Evolutionary conservation across 495 filamentous ascomycete species (phyloP), one percentile per base, ranked within the genome.

Genomic region (Xylaria nigripes): DNA sequence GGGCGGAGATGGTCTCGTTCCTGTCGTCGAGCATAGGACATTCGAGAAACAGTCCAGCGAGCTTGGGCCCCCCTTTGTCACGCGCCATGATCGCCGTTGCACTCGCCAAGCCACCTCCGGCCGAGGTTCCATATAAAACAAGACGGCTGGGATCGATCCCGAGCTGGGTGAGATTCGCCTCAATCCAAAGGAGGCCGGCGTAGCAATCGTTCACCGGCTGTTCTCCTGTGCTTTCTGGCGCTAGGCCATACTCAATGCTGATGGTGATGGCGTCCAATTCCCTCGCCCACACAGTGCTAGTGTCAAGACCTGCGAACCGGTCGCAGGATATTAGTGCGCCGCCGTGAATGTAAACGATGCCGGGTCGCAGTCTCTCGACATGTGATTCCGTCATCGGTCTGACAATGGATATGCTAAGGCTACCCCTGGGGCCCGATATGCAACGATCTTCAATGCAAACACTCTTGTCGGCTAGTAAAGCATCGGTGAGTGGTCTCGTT

Each of bases 1-100:
- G 59, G 43, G 60, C 59, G 34, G 65, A 68, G 4, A 61, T 50
- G 27, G 64, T 68, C 21, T 66, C 60, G 32, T 64, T 68, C 49
- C 67, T 61, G 38, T 68, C 65, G 47, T 69, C 67, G 47, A 69
- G 61, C 67, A 69, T 69, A 50, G 67, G 62, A 21, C 61, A 68
- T 51, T 67, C 59, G 18, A 69, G 58, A 15, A 66, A 61, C 27
- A 66, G 59, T 41, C 64, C 67, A 46, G 61, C 61, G 16, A 67
- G 59, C 36, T 50, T 60, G 12, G 66, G 66, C 10, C 64, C 68
- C 30, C 63, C 58, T 43, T 57, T 59, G 52, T 70, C 68, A 13
- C 66, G 68, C 12, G 47, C 57, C 58, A 65, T 60, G 32, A 70
- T 49, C 22, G 66, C 66, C 27, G 61, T 55, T n/a, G 63, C 66